Evolutionary conservation across 768 basidiomycete species (phyloP).

Genomic region (Serendipita sp.): DNA sequence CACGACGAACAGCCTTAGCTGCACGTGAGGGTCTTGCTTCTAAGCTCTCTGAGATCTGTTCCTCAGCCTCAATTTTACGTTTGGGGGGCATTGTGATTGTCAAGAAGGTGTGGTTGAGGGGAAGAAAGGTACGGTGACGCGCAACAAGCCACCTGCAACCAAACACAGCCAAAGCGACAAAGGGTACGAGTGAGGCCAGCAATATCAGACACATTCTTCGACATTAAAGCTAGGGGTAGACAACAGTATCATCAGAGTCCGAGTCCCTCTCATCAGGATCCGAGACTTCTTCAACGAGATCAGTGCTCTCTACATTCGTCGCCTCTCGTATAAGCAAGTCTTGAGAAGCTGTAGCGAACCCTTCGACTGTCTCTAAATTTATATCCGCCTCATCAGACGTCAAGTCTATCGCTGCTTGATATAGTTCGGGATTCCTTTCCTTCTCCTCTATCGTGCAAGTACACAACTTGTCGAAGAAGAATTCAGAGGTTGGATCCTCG

Average conservation of each 20-base stretch:
- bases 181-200: neutral
- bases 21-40: neutral
- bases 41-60: neutral
- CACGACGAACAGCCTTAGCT: neutral
- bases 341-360: conserved; percentile 25
- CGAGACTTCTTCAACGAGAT: neutral
- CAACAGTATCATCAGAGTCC: neutral
- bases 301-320: neutral
- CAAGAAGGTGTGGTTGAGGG: neutral
- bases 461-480: conserved; percentile 29
- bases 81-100: neutral
- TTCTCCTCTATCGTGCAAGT: conserved; percentile 19
- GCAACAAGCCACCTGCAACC: neutral
- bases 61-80: neutral
- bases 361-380: conserved; percentile 33
- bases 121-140: neutral
- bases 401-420: conserved; percentile 11
- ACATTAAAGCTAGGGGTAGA: neutral
- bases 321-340: neutral
- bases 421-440: neutral
- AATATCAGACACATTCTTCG: neutral
- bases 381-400: conserved; percentile 14
- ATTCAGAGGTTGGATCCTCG: conserved; percentile 29
- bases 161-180: neutral
- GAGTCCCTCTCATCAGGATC: neutral